phyloP scores from a whole-genome alignment of 1,284 basidiomycete genomes.

The Ganoderma lingzhi region DNA sequence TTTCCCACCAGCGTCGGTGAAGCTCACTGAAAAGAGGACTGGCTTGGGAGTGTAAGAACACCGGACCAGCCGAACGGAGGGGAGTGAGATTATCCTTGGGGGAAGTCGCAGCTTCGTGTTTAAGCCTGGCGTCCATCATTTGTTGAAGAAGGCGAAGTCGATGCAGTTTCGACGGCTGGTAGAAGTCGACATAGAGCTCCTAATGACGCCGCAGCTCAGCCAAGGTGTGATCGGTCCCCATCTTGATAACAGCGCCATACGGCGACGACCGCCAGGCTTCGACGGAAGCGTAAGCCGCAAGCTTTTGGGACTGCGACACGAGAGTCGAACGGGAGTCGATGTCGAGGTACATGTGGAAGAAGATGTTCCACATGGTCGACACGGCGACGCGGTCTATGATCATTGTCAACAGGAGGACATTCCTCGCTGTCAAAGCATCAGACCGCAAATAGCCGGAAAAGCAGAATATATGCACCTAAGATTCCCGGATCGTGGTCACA shows the following conservation, averaged over 20 bases:
- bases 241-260: slow-evolving; percentile 49
- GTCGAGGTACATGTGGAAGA: slow-evolving; percentile 63
- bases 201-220: slow-evolving; percentile 52
- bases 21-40: not conserved
- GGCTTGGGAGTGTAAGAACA: not conserved
- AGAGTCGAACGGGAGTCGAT: slow-evolving; percentile 48
- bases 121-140: slow-evolving; percentile 16
- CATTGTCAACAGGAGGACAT: slow-evolving; percentile 46
- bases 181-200: slow-evolving; percentile 36
- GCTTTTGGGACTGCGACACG: slow-evolving; percentile 52
- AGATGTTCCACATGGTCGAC: slow-evolving; percentile 60
- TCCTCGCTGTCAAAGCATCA: slow-evolving; percentile 45
- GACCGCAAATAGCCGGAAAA: too few relatives aligned
- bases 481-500: slow-evolving; percentile 64
- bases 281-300: slow-evolving; percentile 47
- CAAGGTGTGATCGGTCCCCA: slow-evolving; percentile 51
- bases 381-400: slow-evolving; percentile 43
- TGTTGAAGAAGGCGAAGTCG: slow-evolving; percentile 29
- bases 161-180: slow-evolving; percentile 22
- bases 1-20: slow-evolving; percentile 49
- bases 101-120: not conserved
- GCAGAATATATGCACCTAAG: slow-evolving; percentile 49
- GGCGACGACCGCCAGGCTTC: slow-evolving; percentile 52
- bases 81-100: not conserved
- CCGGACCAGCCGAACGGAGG: not conserved